Conservation (phyloP, 495 filamentous ascomycete species). For the Penicillium psychrofluorescens region DNA sequence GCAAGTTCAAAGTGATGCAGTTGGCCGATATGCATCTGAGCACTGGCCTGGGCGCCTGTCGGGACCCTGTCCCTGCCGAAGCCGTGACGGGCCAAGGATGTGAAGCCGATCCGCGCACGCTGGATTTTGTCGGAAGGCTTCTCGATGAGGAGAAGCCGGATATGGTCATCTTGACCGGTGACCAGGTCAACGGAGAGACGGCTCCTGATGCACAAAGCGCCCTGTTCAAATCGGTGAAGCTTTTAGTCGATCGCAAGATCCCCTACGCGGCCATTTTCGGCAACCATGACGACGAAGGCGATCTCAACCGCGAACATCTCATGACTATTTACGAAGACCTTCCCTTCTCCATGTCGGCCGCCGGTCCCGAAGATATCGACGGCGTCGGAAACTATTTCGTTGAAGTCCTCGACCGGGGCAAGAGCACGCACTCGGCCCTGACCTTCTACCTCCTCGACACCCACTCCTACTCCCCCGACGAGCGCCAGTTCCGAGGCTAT, state of each 20-base stretch:
- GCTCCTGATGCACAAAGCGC: slow-evolving; percentile 87
- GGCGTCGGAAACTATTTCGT: slow-evolving; percentile 93
- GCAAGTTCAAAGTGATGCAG: slow-evolving; percentile 97
- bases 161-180: slow-evolving; percentile 81
- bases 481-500: slow-evolving; percentile 77
- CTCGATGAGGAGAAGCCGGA: slow-evolving; percentile 90
- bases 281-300: slow-evolving; percentile 93
- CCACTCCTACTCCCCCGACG: slow-evolving; percentile 86
- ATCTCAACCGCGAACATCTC: slow-evolving; percentile 63
- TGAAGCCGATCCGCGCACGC: slow-evolving; percentile 83
- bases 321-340: slow-evolving; percentile 82
- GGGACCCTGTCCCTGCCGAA: slow-evolving; percentile 71
- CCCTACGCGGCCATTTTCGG: slow-evolving; percentile 94
- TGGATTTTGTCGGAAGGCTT: slow-evolving; percentile 77
- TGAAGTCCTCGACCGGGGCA: slow-evolving; percentile 76
- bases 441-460: slow-evolving; percentile 93
- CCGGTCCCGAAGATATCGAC: slow-evolving; percentile 75
- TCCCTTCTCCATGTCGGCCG: slow-evolving; percentile 78
- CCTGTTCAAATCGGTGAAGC: slow-evolving; percentile 86
- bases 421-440: slow-evolving; percentile 75
- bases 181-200: slow-evolving; percentile 93
- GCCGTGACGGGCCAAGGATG: slow-evolving; percentile 63
- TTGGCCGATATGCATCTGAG: slow-evolving; percentile 84
- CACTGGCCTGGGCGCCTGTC: slow-evolving; percentile 77
- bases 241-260: slow-evolving; percentile 78